Base-by-base conservation (phyloP, 371 early-diverging fungal genomes). In the Umbelopsis sp. region DNA sequence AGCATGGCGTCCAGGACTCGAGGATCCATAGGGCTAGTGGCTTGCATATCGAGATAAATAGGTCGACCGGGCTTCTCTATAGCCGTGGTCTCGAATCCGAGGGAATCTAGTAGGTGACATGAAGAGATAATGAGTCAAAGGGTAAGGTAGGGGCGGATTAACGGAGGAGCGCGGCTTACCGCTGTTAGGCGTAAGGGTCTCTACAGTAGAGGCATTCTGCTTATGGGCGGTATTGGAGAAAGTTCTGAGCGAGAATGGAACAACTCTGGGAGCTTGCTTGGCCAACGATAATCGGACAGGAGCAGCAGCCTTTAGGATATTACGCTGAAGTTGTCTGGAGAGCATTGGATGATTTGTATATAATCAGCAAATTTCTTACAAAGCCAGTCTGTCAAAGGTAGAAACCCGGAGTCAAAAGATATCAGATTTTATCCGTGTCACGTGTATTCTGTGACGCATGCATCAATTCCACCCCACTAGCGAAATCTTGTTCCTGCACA, bases 11-110 rank as follows among this genome's bases (percentile, higher is more conserved):
- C 98, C 12, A 99, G 82, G 2, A 99, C 99, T 44, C 99, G 87
- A 37, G 99, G 99, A 79, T 99, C 99, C 63, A 93, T 89, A 24
- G 99, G 99, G 25, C 97, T 94, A 16, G 99, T 99, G 4, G 99
- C 98, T 83, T 99, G 98, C 75, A 93, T 89, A 74, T 99, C 99
- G 70, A 98, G 88, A 75, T 98, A 98, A 72, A 97, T 93, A 24
- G 95, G 96, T 73, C 89, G 82, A 38, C 80, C 68, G 12, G 65
- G 67, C 10, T 76, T 67, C 25, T 78, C 71, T 6, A 84, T 77
- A 24, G 74, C 63, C 8, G 70, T 71, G 25, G 82, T 73, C 53
- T 86, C 78, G 65, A 90, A 89, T 0, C 90, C 90, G 16, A 87
- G 81, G 3, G 86, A 82, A 51, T 86, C 88, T 88, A 69, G 35